Conservation (phyloP, 192 early-diverging fungal species). For the Jimgerdemannia lactiflua region DNA sequence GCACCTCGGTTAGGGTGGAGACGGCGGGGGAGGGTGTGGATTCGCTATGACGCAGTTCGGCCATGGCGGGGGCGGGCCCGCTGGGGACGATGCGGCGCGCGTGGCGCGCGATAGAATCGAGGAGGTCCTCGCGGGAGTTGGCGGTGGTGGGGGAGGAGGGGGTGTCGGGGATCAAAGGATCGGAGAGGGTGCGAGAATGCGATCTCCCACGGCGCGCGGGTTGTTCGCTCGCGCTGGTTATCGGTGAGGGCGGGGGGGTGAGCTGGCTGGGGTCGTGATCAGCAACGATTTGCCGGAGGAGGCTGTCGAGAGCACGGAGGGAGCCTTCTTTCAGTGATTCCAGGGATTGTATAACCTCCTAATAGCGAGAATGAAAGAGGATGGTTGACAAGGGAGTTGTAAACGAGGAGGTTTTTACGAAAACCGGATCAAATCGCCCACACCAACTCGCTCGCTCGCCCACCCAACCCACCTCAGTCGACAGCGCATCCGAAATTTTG, state of each 20-base stretch:
- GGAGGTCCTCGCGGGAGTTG: constrained; percentile 1
- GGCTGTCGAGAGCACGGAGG: constrained; percentile 44
- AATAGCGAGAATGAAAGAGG: background rate
- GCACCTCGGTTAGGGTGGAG: constrained; percentile 6
- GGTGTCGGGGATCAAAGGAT: constrained; percentile 6
- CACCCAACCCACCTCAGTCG: too few species aligned
- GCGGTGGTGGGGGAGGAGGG: background rate
- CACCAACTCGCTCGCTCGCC: too few species aligned
- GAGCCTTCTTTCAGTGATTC: constrained; percentile 47
- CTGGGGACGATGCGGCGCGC: constrained; percentile 4
- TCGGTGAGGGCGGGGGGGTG: too few species aligned
- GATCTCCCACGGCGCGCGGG: background rate
- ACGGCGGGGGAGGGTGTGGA: background rate
- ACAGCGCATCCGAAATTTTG: too few species aligned
- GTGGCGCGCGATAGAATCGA: constrained; percentile 23
- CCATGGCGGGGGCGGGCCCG: constrained; percentile 8
- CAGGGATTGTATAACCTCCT: constrained; percentile 47
- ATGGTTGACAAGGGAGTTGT: too few species aligned
- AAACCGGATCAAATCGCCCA: too few species aligned
- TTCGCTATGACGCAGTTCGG: constrained; percentile 7
- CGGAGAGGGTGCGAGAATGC: constrained; percentile 18
- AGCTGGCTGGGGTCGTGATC: constrained; percentile 16
- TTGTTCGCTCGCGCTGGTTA: background rate
- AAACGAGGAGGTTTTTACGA: too few species aligned
- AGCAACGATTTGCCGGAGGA: constrained; percentile 43